A percentile compares a stretch with the other conserved stretches of the same genome.
These are phyloP conservation scores for Hypoxylon sp. DNA, from an alignment of 2,329 filamentous ascomycete species.

Conservation along the genomic window DNA sequence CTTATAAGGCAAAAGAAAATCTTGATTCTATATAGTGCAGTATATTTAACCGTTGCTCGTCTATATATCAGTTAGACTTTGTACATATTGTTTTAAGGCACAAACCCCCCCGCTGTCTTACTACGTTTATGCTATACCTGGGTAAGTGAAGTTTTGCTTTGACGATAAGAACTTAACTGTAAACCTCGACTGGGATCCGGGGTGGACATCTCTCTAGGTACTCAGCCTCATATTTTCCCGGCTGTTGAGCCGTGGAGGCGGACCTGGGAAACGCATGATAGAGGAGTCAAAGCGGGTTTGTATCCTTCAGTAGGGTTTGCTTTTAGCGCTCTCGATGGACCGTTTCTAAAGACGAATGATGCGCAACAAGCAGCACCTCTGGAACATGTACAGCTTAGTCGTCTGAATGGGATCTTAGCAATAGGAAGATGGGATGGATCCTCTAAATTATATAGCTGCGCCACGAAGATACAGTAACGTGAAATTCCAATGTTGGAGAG, in stretches of 20 bases:
- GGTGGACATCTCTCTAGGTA: constrained; percentile 23
- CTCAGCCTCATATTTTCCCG: constrained; percentile 21
- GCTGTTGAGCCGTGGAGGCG: constrained; percentile 13
- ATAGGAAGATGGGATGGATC: neutral
- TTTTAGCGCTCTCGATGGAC: neutral
- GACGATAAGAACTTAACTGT: constrained; percentile 31
- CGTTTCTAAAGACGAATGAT: constrained; percentile 1
- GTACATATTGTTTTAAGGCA: neutral
- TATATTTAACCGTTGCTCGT: constrained; percentile 14
- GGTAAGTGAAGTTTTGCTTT: constrained; percentile 28
- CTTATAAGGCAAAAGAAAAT: constrained; percentile 7
- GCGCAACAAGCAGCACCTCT: constrained; percentile 17
- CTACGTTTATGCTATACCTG: neutral
- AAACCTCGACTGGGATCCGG: constrained; percentile 29
- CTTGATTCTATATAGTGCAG: neutral
- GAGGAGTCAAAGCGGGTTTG: constrained; percentile 1
- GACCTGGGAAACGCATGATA: constrained; percentile 11
- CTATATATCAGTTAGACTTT: neutral
- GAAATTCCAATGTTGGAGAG: constrained; percentile 22
- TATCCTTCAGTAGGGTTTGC: neutral
- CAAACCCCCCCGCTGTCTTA: constrained; percentile 5
- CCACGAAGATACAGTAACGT: constrained; percentile 19
- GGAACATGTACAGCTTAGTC: constrained; percentile 9
- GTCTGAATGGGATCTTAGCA: neutral
- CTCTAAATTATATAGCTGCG: constrained; percentile 3